phyloP scores from a whole-genome alignment of 106 monocot species.

The Amphibolis antarctica region DNA sequence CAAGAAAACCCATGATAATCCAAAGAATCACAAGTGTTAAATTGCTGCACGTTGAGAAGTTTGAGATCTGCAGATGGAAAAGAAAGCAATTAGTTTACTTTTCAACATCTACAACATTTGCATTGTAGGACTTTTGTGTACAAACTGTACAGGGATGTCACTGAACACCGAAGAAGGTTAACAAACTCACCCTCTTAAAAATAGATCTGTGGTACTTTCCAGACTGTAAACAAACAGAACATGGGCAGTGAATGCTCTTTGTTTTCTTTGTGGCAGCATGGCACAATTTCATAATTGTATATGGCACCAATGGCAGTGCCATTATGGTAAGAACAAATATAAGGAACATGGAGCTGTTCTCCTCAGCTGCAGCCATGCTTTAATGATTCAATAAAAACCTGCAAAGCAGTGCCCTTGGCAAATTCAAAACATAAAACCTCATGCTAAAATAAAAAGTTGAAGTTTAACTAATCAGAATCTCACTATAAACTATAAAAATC shows the following conservation, averaged over 20 bases:
- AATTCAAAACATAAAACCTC: too few relatives aligned
- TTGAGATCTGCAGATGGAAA: constrained; percentile 58
- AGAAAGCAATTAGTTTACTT: background rate
- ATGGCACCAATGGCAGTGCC: constrained; percentile 75
- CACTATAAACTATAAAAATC: too few relatives aligned
- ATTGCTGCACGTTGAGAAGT: constrained; percentile 74
- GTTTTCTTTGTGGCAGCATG: constrained; percentile 41
- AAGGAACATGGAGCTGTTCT: constrained; percentile 62
- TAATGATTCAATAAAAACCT: too few relatives aligned
- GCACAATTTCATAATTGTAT: constrained; percentile 46
- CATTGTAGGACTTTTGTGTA: background rate
- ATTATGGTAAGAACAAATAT: constrained; percentile 81
- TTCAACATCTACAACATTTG: background rate
- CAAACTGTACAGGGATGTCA: background rate
- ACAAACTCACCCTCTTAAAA: constrained; percentile 42
- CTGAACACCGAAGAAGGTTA: background rate
- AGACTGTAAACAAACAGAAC: constrained; percentile 49
- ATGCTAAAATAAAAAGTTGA: too few relatives aligned
- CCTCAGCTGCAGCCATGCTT: constrained; percentile 56
- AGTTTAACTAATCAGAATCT: too few relatives aligned
- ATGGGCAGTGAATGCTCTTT: constrained; percentile 63
- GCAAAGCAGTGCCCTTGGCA: too few relatives aligned
- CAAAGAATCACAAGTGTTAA: constrained; percentile 69
- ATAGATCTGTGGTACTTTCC: constrained; percentile 77
- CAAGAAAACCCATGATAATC: constrained; percentile 62